Evolutionary conservation across 1,284 basidiomycete species (phyloP), one percentile per base, ranked within the genome.

Genomic region (Ceratobasidium sp.): DNA sequence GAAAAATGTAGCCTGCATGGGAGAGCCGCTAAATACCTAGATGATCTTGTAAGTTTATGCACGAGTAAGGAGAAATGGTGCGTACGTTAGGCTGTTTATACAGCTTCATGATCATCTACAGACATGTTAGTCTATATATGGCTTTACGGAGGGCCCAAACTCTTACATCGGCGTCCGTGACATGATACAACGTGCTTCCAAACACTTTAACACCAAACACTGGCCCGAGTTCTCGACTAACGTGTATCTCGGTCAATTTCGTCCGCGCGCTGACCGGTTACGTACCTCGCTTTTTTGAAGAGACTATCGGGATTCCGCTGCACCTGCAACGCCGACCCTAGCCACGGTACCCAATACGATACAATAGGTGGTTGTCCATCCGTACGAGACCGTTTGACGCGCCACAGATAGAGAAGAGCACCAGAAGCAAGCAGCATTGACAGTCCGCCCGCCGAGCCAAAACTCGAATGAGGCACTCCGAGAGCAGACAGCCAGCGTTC

Each of bases 271-370:
- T 33, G 33, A 33, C 10, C 23, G 42, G 26, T 26, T 44, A 56
- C 77, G 39, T 56, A 79, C 79, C 61, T 66, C 1, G 77, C 76
- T 55, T 55, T 44, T 33, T 39, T 44, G 28, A 75, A 73, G 26
- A 80, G 51, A 2, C 61, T n/a, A 49, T 80, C 79, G 10, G 79
- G 79, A 67, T 80, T 64, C 20, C 58, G 70, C 13, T 72, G 69
- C 42, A 80, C 23, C 63, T 64, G 53, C 10, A 80, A 28, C 10
- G 79, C 79, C 3, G 79, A 80, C 18, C 79, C 79, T 46, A 80
- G 13, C 79, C 79, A 80, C 9, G 79, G 79, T 6, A 80, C 60
- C 55, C 55, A 55, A 56, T 80, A 72, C 15, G 77, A 53, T 9
- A 78, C 63, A 1, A 80, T 49, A 15, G 79, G 79, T 0, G 79